Percentiles rank a stretch among this genome's conserved stretches.
Evolutionary conservation across 2,329 filamentous ascomycete genomes (phyloP).

Genomic region (Plenodomus lindquistii): DNA sequence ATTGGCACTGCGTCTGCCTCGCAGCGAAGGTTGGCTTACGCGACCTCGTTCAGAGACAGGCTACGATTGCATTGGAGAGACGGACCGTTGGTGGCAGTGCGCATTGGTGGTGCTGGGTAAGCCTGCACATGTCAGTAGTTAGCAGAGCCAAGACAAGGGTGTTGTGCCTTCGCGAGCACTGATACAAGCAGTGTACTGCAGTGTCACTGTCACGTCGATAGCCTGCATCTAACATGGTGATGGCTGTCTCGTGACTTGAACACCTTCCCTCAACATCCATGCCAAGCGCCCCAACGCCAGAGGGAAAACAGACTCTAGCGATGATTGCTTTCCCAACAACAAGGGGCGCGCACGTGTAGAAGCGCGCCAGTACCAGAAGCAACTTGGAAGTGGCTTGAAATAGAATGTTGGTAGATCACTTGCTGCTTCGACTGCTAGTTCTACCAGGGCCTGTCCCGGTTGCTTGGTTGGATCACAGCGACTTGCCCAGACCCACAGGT

Average conservation of each 20-base stretch:
- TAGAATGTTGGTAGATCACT: conserved; percentile 20
- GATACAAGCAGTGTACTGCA: not conserved
- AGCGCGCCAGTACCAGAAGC: conserved; percentile 7
- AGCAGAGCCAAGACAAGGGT: not conserved
- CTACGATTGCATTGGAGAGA: not conserved
- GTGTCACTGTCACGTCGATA: not conserved
- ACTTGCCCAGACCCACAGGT: conserved; percentile 24
- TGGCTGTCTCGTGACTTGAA: not conserved
- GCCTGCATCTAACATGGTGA: not conserved
- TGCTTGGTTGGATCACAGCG: conserved; percentile 32
- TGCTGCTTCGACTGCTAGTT: conserved; percentile 20
- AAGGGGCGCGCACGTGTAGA: conserved; percentile 7
- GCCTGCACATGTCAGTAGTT: not conserved
- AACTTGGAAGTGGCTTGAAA: conserved; percentile 16
- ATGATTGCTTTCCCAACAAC: conserved; percentile 10
- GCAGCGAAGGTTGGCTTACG: not conserved
- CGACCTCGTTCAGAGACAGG: not conserved
- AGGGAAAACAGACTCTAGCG: not conserved
- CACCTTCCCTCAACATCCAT: not conserved
- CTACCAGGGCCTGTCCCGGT: conserved; percentile 26
- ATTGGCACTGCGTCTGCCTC: not conserved
- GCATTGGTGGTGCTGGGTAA: not conserved
- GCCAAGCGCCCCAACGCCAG: conserved; percentile 14
- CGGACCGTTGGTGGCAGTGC: not conserved
- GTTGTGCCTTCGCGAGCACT: not conserved